Conservation (phyloP, 345 rosid species). For the Pistacia integerrima region DNA sequence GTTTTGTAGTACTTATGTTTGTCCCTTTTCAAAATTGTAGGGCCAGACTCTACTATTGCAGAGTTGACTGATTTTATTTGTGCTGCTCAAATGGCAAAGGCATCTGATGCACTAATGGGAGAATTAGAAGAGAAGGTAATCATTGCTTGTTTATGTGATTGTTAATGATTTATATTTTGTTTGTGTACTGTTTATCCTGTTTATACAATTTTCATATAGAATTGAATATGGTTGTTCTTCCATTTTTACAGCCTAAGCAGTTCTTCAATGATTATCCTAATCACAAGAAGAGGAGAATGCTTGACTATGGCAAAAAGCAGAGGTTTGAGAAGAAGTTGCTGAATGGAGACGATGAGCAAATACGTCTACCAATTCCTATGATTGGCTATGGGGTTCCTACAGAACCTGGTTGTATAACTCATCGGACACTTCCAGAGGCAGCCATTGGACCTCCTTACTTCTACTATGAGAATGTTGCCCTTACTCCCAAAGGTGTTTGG, state of each 20-base stretch:
- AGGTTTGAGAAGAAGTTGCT: constrained; percentile 28
- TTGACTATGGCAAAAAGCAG: constrained; percentile 30
- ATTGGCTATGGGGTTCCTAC: constrained; percentile 84
- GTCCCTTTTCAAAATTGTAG: constrained; percentile 39
- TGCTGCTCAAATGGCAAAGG: constrained; percentile 81
- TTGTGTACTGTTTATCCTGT: not conserved
- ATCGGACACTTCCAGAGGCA: constrained; percentile 59
- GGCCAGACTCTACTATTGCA: constrained; percentile 52
- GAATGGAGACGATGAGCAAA: constrained; percentile 43
- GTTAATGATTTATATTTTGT: not conserved
- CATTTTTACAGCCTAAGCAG: constrained; percentile 25
- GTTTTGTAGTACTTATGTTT: constrained; percentile 12
- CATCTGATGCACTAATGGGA: constrained; percentile 48
- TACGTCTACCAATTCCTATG: constrained; percentile 88
- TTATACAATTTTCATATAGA: not conserved
- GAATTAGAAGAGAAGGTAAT: constrained; percentile 60
- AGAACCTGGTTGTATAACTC: constrained; percentile 30
- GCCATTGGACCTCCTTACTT: constrained; percentile 78
- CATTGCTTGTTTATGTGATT: not conserved
- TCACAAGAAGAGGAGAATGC: constrained; percentile 55
- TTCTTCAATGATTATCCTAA: constrained; percentile 25
- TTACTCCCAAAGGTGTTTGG: constrained; percentile 97
- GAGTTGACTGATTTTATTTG: constrained; percentile 77
- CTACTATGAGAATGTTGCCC: constrained; percentile 90
- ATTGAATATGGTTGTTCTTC: not conserved